A percentile compares a stretch with the other conserved stretches of the same genome.
Evolutionary conservation across 164 flowering plant species (phyloP).

Genomic region (Vitis vinifera): DNA sequence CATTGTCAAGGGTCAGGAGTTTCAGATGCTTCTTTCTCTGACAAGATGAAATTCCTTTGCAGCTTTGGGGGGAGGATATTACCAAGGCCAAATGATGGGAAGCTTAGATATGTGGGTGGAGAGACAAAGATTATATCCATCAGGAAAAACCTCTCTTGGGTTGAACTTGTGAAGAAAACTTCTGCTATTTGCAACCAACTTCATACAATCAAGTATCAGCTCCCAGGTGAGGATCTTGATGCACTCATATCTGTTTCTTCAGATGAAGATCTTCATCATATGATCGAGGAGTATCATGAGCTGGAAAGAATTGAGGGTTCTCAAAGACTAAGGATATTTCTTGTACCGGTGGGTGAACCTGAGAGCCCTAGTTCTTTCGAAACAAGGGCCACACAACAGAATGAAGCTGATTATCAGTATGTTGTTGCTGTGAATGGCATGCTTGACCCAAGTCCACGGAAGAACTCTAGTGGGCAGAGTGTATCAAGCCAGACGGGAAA

Average conservation of each 20-base stretch:
- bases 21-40: slow-evolving; percentile 36
- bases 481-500: slow-evolving; percentile 39
- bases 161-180: slow-evolving; percentile 61
- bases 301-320: slow-evolving; percentile 48
- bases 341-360: slow-evolving; percentile 48
- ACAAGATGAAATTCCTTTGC: slow-evolving; percentile 77
- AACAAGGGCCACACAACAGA: slow-evolving; percentile 31
- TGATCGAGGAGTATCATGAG: slow-evolving; percentile 83
- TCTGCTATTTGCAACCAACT: slow-evolving; percentile 48
- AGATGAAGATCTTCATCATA: slow-evolving; percentile 79
- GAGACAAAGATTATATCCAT: slow-evolving; percentile 78
- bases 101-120: slow-evolving; percentile 90
- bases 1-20: slow-evolving; percentile 25
- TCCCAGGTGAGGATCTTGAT: slow-evolving; percentile 94
- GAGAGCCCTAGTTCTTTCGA: slow-evolving; percentile 51
- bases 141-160: slow-evolving; percentile 42
- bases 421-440: slow-evolving; percentile 80
- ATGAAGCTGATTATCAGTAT: slow-evolving; percentile 60
- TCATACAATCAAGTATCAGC: slow-evolving; percentile 80
- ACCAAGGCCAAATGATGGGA: slow-evolving; percentile 80
- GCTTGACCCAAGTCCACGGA: slow-evolving; percentile 45
- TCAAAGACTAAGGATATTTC: slow-evolving; percentile 66
- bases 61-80: slow-evolving; percentile 88
- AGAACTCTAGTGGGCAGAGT: slow-evolving; percentile 45
- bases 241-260: slow-evolving; percentile 83